Base-by-base conservation (phyloP, 495 filamentous ascomycete species). In the Aspergillus ellipticus region DNA sequence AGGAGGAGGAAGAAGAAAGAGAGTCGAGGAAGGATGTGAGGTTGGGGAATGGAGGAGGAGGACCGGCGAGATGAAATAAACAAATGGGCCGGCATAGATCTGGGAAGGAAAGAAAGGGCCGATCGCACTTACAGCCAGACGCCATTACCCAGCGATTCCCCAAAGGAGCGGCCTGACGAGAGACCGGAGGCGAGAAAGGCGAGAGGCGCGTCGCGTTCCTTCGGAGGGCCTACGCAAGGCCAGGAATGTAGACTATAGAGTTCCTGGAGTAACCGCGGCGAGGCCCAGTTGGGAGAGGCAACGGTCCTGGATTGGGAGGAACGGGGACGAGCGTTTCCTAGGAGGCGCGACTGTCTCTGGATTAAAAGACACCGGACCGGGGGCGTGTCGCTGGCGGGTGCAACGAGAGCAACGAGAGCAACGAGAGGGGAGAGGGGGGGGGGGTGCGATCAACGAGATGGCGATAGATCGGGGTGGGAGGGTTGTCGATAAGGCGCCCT, bases 221-320 rank as follows among this genome's bases (percentile, higher is more conserved):
- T 52, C 43, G 54, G 57, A 59, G 54, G 53, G 53, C 52, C 60
- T 42, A 73, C 68, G 70, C 71, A 73, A 74, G 69, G 71, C 71
- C 70, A 74, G 67, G 73, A 75, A 75, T 75, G 73, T 68, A 71
- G 63, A 68, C 67, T 71, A 71, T 71, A 60, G 62, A 60, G 63
- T 66, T 65, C 62, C 61, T 69, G 49, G 58, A 70, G 71, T 72
- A 70, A 72, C 72, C 35, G 26, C 49, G 26, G 37, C 19, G 28
- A 52, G 29, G 51, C 17, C 20, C 15, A 26, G 53, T 43, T 21
- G 42, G 42, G 21, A 22, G 29, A 28, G 19, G 61, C 43, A 59
- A 61, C 58, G 49, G 51, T 42, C 31, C 64, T 63, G 51, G 52
- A 66, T 58, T 47, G 51, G 58, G 55, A 52, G 26, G 52, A 31